Conservation (phyloP, 768 basidiomycete species). For the Boletellus emodensis region DNA sequence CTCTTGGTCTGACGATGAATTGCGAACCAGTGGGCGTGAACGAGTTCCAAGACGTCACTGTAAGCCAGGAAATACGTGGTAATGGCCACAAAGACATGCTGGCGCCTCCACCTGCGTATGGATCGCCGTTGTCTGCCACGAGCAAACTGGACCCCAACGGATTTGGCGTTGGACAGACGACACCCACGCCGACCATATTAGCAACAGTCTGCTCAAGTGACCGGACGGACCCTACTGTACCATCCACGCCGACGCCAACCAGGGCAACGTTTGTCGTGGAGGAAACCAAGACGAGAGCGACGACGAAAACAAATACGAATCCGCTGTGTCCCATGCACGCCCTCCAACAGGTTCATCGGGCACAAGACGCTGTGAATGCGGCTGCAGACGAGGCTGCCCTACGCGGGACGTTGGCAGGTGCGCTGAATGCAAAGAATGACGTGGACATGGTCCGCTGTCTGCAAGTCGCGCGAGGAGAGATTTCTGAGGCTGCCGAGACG, state of each 20-base stretch:
- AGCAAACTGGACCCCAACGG: not conserved
- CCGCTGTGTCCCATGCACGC: constrained; percentile 5
- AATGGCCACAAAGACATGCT: not conserved
- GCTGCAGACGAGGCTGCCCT: constrained; percentile 23
- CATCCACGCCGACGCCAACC: constrained; percentile 11
- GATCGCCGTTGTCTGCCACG: not conserved
- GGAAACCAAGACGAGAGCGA: not conserved
- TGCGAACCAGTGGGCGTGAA: not conserved
- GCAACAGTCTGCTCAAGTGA: not conserved
- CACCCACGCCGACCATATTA: not conserved
- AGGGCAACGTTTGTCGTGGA: constrained; percentile 6
- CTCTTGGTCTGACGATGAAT: constrained; percentile 5
- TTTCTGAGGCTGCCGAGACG: constrained; percentile 23
- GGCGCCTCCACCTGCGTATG: constrained; percentile 8
- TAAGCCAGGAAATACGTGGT: not conserved
- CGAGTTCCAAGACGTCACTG: not conserved
- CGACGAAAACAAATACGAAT: not conserved
- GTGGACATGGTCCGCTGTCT: constrained; percentile 20
- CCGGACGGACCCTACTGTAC: not conserved
- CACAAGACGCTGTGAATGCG: constrained; percentile 21
- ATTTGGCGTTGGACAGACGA: not conserved
- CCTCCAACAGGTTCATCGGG: constrained; percentile 18
- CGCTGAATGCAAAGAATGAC: constrained; percentile 13
- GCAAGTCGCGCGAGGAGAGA: constrained; percentile 21
- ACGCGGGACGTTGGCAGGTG: constrained; percentile 15